These are phyloP conservation scores for Vanrija sp. DNA, from an alignment of 1,284 basidiomycete species.

Conservation along the genomic window DNA sequence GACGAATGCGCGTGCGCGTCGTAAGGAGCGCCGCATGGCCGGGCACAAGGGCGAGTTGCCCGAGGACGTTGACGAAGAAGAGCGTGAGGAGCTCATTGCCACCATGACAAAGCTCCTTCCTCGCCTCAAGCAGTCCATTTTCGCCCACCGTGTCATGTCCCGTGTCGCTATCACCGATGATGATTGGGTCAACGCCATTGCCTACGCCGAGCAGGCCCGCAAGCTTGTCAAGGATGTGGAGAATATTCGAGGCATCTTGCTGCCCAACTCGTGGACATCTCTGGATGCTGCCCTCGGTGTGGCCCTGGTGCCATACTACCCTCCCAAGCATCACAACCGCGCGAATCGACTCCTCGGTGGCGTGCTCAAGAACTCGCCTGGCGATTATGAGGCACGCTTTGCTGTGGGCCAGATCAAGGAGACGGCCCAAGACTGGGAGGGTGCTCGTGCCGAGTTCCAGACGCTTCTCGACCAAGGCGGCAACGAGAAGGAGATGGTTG, in stretches of 20 bases:
- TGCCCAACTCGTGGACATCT: conserved; percentile 26
- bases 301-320: conserved; percentile 76
- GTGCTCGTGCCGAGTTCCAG: conserved; percentile 64
- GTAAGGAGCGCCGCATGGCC: conserved; percentile 30
- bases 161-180: conserved; percentile 69
- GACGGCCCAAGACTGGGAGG: conserved; percentile 62
- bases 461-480: conserved; percentile 48
- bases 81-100: conserved; percentile 42
- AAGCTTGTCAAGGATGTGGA: conserved; percentile 60
- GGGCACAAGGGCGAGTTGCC: conserved; percentile 32
- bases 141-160: conserved; percentile 67
- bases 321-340: conserved; percentile 82
- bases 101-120: conserved; percentile 39
- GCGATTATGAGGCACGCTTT: conserved; percentile 67
- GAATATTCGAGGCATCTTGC: conserved; percentile 57
- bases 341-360: conserved; percentile 71
- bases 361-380: conserved; percentile 61
- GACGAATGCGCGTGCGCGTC: conserved; percentile 33
- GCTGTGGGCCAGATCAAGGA: conserved; percentile 72
- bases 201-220: conserved; percentile 66
- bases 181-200: conserved; percentile 73
- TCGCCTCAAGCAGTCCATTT: conserved; percentile 58
- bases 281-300: conserved; percentile 44
- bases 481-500: conserved; percentile 53
- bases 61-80: conserved; percentile 40